Conservation (phyloP, 176 grass and related monocot species). For the Aegilops speltoides region DNA sequence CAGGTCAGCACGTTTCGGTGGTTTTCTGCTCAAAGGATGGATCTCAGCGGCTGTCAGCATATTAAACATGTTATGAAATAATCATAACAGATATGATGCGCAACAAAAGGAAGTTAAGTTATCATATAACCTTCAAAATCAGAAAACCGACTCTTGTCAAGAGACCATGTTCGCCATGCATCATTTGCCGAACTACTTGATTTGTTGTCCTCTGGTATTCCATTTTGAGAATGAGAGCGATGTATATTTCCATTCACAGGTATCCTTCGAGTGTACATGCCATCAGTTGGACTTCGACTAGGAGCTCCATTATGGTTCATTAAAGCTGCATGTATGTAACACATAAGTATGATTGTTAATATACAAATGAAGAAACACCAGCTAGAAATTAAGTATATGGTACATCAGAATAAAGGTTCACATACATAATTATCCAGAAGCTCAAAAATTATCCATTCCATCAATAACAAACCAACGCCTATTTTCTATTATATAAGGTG, state of each 20-base stretch:
- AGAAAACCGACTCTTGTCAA: conserved; percentile 47
- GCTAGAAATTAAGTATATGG: not conserved
- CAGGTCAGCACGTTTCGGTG: conserved; percentile 7
- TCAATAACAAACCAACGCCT: not conserved
- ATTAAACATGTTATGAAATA: conserved; percentile 35
- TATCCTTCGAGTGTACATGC: conserved; percentile 4
- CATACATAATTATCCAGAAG: not conserved
- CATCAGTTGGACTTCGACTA: not conserved
- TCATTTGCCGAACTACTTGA: conserved; percentile 33
- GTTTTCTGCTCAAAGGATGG: conserved; percentile 37
- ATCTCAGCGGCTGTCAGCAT: conserved; percentile 54
- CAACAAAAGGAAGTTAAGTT: conserved; percentile 20
- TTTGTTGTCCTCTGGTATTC: conserved; percentile 31
- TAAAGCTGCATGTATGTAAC: conserved; percentile 35
- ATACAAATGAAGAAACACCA: not conserved
- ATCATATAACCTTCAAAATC: conserved; percentile 55
- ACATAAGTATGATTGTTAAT: not conserved
- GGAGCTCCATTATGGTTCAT: conserved; percentile 4
- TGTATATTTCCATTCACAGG: conserved; percentile 25
- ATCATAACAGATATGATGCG: conserved; percentile 25
- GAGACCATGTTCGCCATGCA: conserved; percentile 59
- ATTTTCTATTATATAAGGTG: not conserved
- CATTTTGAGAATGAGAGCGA: conserved; percentile 47
- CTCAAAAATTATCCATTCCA: not conserved
- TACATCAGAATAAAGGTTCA: not conserved